These are phyloP conservation scores for Pogostemon cablin DNA, from an alignment of 257 asterid genomes.

Conservation along the genomic window DNA sequence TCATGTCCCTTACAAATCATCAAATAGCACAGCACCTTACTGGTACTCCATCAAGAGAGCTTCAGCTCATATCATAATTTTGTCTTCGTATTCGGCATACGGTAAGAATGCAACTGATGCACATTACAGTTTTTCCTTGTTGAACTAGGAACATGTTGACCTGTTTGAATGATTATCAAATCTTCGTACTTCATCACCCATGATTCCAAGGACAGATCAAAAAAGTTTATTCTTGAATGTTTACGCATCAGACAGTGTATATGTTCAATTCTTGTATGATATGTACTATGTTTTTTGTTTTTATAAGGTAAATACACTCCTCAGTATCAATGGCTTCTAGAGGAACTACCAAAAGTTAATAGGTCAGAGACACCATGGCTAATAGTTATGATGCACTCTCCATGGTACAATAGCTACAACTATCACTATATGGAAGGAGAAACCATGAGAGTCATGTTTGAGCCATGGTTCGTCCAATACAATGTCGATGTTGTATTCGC, in stretches of 20 bases:
- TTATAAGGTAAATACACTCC: constrained; percentile 79
- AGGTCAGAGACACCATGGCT: constrained; percentile 89
- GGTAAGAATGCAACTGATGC: constrained; percentile 41
- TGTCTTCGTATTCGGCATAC: constrained; percentile 89
- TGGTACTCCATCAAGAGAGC: constrained; percentile 97
- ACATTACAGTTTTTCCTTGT: background rate
- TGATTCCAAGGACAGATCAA: too few relatives aligned
- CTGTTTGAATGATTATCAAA: too few relatives aligned
- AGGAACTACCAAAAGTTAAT: constrained; percentile 78
- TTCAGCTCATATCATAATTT: constrained; percentile 81
- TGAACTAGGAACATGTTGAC: too few relatives aligned
- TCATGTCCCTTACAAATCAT: constrained; percentile 59
- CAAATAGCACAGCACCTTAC: constrained; percentile 67
- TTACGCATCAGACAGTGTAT: too few relatives aligned
- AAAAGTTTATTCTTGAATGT: too few relatives aligned
- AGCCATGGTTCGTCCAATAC: constrained; percentile 71
- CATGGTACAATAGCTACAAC: constrained; percentile 91
- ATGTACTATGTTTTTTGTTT: background rate
- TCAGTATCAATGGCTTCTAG: constrained; percentile 68
- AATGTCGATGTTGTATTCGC: constrained; percentile 88
- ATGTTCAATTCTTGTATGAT: too few relatives aligned
- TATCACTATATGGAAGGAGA: constrained; percentile 97
- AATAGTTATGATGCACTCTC: constrained; percentile 81
- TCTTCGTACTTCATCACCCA: too few relatives aligned
- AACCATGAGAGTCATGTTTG: constrained; percentile 87